phyloP scores from a whole-genome alignment of 1,284 basidiomycete genomes.

The Irpex sp. region DNA sequence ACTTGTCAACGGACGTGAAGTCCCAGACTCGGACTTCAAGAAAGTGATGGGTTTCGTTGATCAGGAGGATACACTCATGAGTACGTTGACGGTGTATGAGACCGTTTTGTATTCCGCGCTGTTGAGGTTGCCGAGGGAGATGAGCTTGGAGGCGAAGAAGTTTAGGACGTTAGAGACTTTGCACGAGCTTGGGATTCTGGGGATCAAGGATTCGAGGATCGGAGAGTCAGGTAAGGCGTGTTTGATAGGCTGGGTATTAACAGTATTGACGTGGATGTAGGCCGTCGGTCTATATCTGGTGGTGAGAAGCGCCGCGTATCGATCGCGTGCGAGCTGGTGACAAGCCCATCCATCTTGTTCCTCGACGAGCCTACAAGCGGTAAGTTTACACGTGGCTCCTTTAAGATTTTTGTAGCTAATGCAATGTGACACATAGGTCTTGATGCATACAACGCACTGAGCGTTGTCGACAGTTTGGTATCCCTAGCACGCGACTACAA shows the following conservation, averaged over 20 bases:
- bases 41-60: conserved; percentile 92
- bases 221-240: conserved; percentile 67
- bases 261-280: conserved; percentile 27
- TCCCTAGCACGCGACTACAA: conserved; percentile 86
- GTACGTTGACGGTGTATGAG: conserved; percentile 96
- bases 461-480: conserved; percentile 87
- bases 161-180: conserved; percentile 93
- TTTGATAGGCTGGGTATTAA: background rate
- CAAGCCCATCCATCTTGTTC: conserved; percentile 92
- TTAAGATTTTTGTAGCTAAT: background rate
- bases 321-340: conserved; percentile 98
- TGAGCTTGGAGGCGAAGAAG: conserved; percentile 92
- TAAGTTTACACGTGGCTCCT: conserved; percentile 21
- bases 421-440: conserved; percentile 50
- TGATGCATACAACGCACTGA: conserved; percentile 93
- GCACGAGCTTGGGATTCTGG: conserved; percentile 90
- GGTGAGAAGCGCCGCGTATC: conserved; percentile 95
- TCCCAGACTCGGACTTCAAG: conserved; percentile 74
- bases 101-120: conserved; percentile 93
- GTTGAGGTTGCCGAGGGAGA: conserved; percentile 85
- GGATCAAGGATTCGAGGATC: conserved; percentile 87
- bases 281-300: conserved; percentile 84
- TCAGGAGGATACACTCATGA: conserved; percentile 96
- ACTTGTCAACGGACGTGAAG: conserved; percentile 82
- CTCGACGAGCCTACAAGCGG: conserved; percentile 96